Conservation (phyloP, 2,329 filamentous ascomycete genomes). For the Aspergillus sp. region DNA sequence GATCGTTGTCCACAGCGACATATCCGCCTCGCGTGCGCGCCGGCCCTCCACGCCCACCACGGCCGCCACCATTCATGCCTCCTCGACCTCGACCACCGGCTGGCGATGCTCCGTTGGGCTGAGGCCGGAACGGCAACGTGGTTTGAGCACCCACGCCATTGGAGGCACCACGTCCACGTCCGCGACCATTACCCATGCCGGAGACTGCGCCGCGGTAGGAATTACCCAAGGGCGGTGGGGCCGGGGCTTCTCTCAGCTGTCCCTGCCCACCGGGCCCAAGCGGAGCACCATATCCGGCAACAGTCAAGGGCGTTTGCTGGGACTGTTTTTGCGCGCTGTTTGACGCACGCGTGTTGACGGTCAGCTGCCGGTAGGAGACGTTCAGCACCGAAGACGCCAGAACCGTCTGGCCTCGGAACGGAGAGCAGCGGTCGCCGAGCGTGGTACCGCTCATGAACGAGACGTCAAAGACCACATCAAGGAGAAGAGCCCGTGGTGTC, state of each 20-base stretch:
- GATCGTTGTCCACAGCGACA: constrained; percentile 51
- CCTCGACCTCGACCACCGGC: constrained; percentile 35
- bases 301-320: constrained; percentile 56
- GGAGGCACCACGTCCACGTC: constrained; percentile 32
- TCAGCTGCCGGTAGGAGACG: constrained; percentile 76
- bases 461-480: constrained; percentile 91
- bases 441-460: constrained; percentile 98
- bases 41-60: constrained; percentile 33
- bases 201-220: constrained; percentile 60
- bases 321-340: constrained; percentile 55
- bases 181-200: constrained; percentile 45
- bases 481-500: constrained; percentile 75
- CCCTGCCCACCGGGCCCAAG: constrained; percentile 59
- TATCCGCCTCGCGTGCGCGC: constrained; percentile 40
- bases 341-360: constrained; percentile 55
- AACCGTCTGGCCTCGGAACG: constrained; percentile 93
- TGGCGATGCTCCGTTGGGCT: constrained; percentile 28
- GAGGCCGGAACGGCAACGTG: constrained; percentile 35
- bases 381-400: constrained; percentile 87
- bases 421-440: constrained; percentile 82
- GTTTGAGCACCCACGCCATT: constrained; percentile 29
- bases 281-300: constrained; percentile 59
- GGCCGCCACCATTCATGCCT: constrained; percentile 7
- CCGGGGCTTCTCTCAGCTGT: constrained; percentile 59
- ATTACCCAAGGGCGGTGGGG: constrained; percentile 60